Conservation (phyloP, 176 grass and related monocot species). For the Phragmites australis region DNA sequence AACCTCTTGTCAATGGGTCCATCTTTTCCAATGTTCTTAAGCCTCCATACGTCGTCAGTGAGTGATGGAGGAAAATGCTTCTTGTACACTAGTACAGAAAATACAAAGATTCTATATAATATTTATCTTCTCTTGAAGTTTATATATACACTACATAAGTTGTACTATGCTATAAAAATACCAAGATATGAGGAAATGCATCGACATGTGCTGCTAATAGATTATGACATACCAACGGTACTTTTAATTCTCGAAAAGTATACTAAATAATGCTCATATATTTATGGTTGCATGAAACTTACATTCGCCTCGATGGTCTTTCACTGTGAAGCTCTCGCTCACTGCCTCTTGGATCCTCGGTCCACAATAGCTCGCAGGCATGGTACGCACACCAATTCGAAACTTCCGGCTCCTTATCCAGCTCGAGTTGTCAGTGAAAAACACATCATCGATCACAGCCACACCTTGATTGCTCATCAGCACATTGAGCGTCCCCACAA, state of each 20-base stretch:
- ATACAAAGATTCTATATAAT: background rate
- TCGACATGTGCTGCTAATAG: too few relatives aligned
- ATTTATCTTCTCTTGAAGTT: background rate
- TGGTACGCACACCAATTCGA: constrained; percentile 53
- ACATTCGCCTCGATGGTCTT: constrained; percentile 84
- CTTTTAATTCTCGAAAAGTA: background rate
- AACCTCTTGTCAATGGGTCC: constrained; percentile 53
- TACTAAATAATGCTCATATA: background rate
- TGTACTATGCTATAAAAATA: background rate
- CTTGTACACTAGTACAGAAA: constrained; percentile 43
- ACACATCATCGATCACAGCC: constrained; percentile 40
- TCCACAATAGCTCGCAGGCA: background rate
- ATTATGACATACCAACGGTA: background rate
- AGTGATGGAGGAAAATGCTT: constrained; percentile 60
- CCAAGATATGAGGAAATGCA: too few relatives aligned
- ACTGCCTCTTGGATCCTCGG: constrained; percentile 58
- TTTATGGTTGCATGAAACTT: constrained; percentile 5
- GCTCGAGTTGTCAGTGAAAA: constrained; percentile 80
- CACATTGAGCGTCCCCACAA: constrained; percentile 38
- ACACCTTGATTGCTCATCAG: constrained; percentile 42
- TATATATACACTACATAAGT: background rate
- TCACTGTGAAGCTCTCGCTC: constrained; percentile 60
- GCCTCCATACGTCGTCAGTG: constrained; percentile 59
- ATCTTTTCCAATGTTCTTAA: constrained; percentile 62
- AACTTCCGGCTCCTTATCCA: constrained; percentile 63